phyloP scores from a whole-genome alignment of 352 stramenopile genomes.

The Phytophthora multivora region DNA sequence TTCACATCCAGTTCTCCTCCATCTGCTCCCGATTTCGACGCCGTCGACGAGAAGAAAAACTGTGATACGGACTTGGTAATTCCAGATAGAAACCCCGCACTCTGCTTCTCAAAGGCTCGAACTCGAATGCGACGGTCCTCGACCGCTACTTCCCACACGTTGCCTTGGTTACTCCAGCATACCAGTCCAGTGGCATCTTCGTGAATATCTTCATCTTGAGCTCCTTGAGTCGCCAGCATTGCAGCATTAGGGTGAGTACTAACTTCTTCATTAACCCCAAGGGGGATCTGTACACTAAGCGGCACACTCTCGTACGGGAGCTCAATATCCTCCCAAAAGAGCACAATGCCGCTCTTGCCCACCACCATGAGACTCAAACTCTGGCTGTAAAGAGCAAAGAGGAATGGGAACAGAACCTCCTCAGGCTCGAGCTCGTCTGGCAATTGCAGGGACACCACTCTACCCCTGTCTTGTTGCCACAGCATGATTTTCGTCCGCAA shows the following conservation, averaged over 20 bases:
- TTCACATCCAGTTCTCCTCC: constrained; percentile 48
- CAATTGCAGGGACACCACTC: constrained; percentile 55
- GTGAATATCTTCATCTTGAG: constrained; percentile 13
- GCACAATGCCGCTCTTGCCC: constrained; percentile 60
- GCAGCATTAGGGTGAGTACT: constrained; percentile 50
- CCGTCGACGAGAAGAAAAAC: constrained; percentile 71
- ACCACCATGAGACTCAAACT: constrained; percentile 77
- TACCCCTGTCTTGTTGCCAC: constrained; percentile 61
- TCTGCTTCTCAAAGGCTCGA: constrained; percentile 72
- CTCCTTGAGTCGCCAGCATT: constrained; percentile 11
- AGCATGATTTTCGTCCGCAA: constrained; percentile 67
- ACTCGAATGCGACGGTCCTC: constrained; percentile 82
- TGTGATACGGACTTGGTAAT: constrained; percentile 77
- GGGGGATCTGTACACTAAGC: constrained; percentile 78
- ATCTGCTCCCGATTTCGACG: constrained; percentile 34
- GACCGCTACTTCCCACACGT: constrained; percentile 80
- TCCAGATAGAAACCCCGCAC: constrained; percentile 64
- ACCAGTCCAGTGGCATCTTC: constrained; percentile 59
- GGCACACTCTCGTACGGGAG: constrained; percentile 78
- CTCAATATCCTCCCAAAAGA: constrained; percentile 86
- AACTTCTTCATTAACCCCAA: constrained; percentile 58
- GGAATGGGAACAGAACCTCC: constrained; percentile 63
- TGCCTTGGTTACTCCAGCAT: constrained; percentile 82
- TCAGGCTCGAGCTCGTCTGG: constrained; percentile 57
- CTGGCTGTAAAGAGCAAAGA: constrained; percentile 68